phyloP scores from a whole-genome alignment of 2,329 filamentous ascomycete species.

The Fusarium mexicanum region DNA sequence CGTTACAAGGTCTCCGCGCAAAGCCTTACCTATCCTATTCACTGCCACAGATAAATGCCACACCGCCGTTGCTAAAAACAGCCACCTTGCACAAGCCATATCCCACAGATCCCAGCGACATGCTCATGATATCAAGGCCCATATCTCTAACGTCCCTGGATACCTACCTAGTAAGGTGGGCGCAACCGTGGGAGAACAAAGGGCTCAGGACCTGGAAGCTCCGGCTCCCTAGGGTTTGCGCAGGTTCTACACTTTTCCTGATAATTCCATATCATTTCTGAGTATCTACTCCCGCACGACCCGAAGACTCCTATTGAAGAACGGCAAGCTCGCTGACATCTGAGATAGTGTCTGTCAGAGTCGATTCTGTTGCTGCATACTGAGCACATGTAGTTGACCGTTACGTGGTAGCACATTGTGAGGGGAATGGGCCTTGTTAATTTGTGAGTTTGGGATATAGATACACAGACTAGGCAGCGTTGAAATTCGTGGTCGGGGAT shows the following conservation, averaged over 20 bases:
- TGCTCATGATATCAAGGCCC: neutral
- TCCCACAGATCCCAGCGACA: neutral
- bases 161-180: neutral
- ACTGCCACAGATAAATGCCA: neutral
- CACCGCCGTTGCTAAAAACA: neutral
- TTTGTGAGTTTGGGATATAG: fast-evolving
- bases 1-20: neutral
- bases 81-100: neutral
- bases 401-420: constrained; percentile 5
- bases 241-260: neutral
- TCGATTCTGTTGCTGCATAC: neutral
- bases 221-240: neutral
- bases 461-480: neutral
- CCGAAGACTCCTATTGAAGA: neutral
- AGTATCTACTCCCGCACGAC: neutral
- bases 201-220: neutral
- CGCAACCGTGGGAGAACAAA: neutral
- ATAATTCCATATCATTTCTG: neutral
- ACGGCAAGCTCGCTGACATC: neutral
- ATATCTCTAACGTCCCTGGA: neutral
- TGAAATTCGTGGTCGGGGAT: neutral
- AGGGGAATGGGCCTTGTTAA: neutral
- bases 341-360: neutral
- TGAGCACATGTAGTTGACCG: constrained; percentile 4
- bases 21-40: neutral